phyloP scores from a whole-genome alignment of 257 asterid species.

The Gentiana macrophylla region DNA sequence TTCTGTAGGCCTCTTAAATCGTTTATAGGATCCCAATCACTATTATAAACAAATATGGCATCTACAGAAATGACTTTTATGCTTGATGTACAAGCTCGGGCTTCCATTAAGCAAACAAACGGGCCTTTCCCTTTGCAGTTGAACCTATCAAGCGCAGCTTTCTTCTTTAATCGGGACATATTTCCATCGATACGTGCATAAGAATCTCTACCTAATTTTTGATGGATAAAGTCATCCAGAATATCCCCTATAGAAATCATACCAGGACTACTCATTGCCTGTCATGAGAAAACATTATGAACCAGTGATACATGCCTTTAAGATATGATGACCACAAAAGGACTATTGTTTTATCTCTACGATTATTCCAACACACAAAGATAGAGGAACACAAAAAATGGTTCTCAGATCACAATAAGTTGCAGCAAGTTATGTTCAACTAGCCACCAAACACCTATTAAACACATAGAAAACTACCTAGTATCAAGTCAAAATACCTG shows the following conservation, averaged over 20 bases:
- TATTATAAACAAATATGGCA: slow-evolving; percentile 39
- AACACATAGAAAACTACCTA: too few species aligned
- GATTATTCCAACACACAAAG: too few species aligned
- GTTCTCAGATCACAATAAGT: too few species aligned
- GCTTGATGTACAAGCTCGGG: slow-evolving; percentile 42
- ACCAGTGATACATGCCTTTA: neutral
- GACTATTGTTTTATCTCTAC: too few species aligned
- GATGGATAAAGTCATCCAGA: slow-evolving; percentile 45
- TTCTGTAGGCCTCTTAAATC: slow-evolving; percentile 49
- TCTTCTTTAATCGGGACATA: slow-evolving; percentile 18
- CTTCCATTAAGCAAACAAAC: slow-evolving; percentile 48
- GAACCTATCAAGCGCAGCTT: slow-evolving; percentile 20
- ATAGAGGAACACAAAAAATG: too few species aligned
- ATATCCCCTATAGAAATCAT: slow-evolving; percentile 36
- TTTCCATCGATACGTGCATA: slow-evolving; percentile 29
- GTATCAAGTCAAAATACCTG: slow-evolving; percentile 23
- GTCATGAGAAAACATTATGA: slow-evolving; percentile 10
- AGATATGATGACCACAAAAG: too few species aligned
- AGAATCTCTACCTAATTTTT: slow-evolving; percentile 39
- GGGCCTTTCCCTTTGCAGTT: slow-evolving; percentile 25
- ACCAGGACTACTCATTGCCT: slow-evolving; percentile 31
- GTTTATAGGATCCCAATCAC: slow-evolving; percentile 57
- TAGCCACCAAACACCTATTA: too few species aligned
- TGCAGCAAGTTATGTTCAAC: too few species aligned
- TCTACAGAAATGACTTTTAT: slow-evolving; percentile 33